Conservation (phyloP, 257 asterid genomes). For the Jaltomata sinuosa region DNA sequence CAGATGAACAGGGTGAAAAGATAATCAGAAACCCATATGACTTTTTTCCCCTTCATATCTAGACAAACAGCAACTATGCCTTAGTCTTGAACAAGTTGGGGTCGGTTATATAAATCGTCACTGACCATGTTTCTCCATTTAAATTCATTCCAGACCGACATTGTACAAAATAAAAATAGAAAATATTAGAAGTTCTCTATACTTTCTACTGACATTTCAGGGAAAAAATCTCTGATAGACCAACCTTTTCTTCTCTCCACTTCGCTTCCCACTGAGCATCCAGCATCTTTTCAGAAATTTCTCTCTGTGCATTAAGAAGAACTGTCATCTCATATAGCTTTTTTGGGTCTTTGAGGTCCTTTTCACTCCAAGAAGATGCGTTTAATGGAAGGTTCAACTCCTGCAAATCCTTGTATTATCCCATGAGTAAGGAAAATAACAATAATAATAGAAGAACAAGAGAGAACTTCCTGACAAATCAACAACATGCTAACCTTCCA, state of each 20-base stretch:
- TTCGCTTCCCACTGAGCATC: conserved; percentile 88
- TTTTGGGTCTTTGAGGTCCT: conserved; percentile 88
- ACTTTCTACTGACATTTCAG: neutral
- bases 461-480: neutral
- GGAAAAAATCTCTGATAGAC: neutral
- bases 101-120: neutral
- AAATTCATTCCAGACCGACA: neutral
- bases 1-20: neutral
- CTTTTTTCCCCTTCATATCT: neutral
- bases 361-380: conserved; percentile 76
- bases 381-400: conserved; percentile 74
- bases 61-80: neutral
- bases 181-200: neutral
- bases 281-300: conserved; percentile 67
- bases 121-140: neutral
- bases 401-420: conserved; percentile 28
- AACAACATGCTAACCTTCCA: neutral
- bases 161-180: neutral
- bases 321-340: conserved; percentile 80
- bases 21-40: neutral
- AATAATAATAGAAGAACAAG: conserved; percentile 1
- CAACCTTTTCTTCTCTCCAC: conserved; percentile 92
- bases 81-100: neutral
- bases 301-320: conserved; percentile 88
- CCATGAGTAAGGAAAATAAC: neutral